Base-by-base conservation (phyloP, 2,329 filamentous ascomycete species). In the Fusarium transvaalense region DNA sequence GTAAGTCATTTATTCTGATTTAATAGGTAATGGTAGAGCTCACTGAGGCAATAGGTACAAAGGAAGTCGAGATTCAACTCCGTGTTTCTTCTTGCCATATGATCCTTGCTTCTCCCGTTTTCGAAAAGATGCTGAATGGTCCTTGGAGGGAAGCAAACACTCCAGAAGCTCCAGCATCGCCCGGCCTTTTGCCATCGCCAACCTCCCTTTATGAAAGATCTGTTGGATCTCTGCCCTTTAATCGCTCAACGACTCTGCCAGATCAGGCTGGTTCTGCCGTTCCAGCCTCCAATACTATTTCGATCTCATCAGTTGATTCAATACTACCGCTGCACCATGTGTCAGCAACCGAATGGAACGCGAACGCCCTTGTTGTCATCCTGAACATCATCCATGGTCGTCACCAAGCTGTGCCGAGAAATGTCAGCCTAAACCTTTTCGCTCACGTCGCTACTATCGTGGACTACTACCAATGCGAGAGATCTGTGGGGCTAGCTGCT, bases 381-480 rank as follows among this genome's bases (percentile, higher is more conserved):
- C 35, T 69, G 5, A 37, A 68, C 9, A 27, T 64, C 0, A 56
- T 59, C 1, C 66, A 68, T 14, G 41, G 35, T 5, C 38, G 41
- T 2, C 5, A 34, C 8, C 14, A 5, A 0, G 3, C 12, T 4
- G n/a, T 68, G 2, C 66, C 60, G 0, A 50, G 8, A 1, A 1
- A 17, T 0, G 1, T 61, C 4, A 39, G 21, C 10, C n/a, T 54
- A 5, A 1, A 21, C 19, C 51, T 52, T 0, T 12, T 69, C 0
- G 27, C 37, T 12, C 58, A 63, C 6, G n/a, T 69, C 6, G 64
- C 60, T 13, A 43, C 43, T 3, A 56, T 69, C 4, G 61, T 54
- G 17, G 64, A 68, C 7, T 54, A 68, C 19, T 69, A 69, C 5
- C 41, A 58, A 14, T 55, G 51, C 13, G 35, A 66, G 6, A 58